Conservation (phyloP, 2,329 filamentous ascomycete species). For the Alternaria triticimaculans region DNA sequence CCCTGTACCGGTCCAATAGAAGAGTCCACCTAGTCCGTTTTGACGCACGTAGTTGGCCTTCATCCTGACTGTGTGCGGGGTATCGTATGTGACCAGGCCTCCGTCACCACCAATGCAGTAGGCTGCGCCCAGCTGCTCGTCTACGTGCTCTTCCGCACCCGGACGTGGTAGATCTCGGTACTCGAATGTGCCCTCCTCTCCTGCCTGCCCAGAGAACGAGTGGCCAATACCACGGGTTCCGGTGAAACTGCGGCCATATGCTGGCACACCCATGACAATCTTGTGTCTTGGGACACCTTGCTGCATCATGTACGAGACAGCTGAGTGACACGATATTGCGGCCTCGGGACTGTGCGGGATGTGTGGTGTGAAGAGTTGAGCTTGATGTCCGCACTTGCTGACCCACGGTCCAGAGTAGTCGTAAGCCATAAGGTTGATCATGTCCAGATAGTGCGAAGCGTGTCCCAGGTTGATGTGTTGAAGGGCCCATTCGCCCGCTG, state of each 20-base stretch:
- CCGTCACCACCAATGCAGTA: slow-evolving; percentile 76
- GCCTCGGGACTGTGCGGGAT: slow-evolving; percentile 62
- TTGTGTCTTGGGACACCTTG: slow-evolving; percentile 73
- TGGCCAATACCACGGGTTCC: slow-evolving; percentile 70
- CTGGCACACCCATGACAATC: slow-evolving; percentile 76
- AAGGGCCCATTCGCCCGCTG: slow-evolving; percentile 70
- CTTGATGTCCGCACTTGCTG: slow-evolving; percentile 72
- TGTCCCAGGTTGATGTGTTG: slow-evolving; percentile 71
- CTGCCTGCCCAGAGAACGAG: slow-evolving; percentile 58
- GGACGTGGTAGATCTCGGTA: slow-evolving; percentile 72
- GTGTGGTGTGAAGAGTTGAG: slow-evolving; percentile 71
- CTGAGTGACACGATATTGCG: slow-evolving; percentile 67
- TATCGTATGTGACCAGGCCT: slow-evolving; percentile 82
- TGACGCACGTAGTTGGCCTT: slow-evolving; percentile 78
- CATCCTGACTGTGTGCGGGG: slow-evolving; percentile 74
- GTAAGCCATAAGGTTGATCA: slow-evolving; percentile 81
- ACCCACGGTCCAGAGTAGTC: slow-evolving; percentile 79
- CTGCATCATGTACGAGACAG: slow-evolving; percentile 69
- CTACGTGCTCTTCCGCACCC: slow-evolving; percentile 69
- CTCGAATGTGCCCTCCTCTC: slow-evolving; percentile 74
- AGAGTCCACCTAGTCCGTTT: slow-evolving; percentile 75
- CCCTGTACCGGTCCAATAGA: slow-evolving; percentile 81
- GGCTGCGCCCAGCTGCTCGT: slow-evolving; percentile 71
- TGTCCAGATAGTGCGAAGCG: slow-evolving; percentile 71
- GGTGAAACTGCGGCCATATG: slow-evolving; percentile 77